phyloP scores from a whole-genome alignment of 2,329 filamentous ascomycete genomes.

The Pseudogymnoascus sp. region DNA sequence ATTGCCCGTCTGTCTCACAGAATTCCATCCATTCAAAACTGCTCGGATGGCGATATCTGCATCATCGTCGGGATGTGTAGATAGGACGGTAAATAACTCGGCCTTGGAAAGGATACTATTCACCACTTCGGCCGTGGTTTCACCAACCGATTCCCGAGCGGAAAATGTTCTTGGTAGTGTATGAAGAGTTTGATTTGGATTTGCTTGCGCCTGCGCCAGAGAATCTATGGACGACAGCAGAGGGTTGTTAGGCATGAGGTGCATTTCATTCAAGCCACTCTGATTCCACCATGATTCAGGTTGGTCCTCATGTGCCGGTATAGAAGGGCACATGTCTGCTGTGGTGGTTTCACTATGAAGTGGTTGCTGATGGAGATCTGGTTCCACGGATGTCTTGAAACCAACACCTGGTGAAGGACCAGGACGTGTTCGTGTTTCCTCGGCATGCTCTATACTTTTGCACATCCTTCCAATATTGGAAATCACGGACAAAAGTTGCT shows the following conservation, averaged over 20 bases:
- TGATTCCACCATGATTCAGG: neutral
- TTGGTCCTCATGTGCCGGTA: neutral
- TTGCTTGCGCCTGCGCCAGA: neutral
- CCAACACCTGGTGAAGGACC: neutral
- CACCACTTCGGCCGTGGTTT: neutral
- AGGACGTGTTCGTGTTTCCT: neutral
- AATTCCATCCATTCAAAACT: slow-evolving; percentile 2
- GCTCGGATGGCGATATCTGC: neutral
- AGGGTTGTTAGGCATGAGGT: neutral
- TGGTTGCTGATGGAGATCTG: neutral
- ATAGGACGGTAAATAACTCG: neutral
- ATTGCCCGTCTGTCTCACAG: neutral
- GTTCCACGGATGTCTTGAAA: neutral
- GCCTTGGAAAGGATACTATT: neutral
- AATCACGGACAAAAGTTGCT: neutral
- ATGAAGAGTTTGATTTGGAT: neutral
- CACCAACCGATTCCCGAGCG: neutral
- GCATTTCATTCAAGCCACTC: neutral
- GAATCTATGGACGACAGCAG: neutral
- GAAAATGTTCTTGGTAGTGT: neutral
- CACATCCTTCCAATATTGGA: slow-evolving; percentile 2
- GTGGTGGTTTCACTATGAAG: neutral
- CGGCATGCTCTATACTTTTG: neutral
- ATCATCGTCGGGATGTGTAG: neutral
- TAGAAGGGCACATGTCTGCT: neutral